Percentiles rank a stretch among this genome's conserved stretches.
phyloP scores from a whole-genome alignment of 192 early-diverging fungal species.

The Neocallimastix lanati region DNA sequence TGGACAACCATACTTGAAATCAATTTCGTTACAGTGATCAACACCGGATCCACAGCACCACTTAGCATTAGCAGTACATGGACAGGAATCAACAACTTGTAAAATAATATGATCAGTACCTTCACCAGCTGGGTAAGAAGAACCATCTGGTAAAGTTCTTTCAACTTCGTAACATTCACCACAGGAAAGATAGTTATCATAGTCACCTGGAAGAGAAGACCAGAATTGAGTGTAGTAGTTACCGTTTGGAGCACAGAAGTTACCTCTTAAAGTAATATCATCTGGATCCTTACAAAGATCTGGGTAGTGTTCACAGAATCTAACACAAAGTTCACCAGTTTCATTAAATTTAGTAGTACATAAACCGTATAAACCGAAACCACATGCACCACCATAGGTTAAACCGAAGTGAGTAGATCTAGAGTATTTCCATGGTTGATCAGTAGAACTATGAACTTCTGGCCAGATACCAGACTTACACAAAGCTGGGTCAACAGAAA shows the following conservation, averaged over 20 bases:
- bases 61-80: conserved; percentile 3
- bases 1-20: conserved; percentile 5
- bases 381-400: neutral
- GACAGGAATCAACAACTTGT: conserved; percentile 3
- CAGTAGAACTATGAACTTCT: neutral
- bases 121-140: conserved; percentile 1
- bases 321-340: neutral
- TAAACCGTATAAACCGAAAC: neutral
- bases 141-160: conserved; percentile 1
- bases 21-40: neutral
- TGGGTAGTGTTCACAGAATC: neutral
- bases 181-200: conserved; percentile 3
- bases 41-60: neutral
- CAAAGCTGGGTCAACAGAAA: neutral
- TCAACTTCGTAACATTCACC: conserved; percentile 4
- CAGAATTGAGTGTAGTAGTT: conserved; percentile 5
- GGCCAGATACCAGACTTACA: neutral
- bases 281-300: neutral
- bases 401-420: neutral
- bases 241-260: conserved; percentile 5
- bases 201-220: conserved; percentile 4
- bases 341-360: neutral
- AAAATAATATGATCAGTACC: neutral
- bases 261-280: neutral
- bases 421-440: neutral